These are phyloP conservation scores for Globisporangium irregulare DNA, from an alignment of 352 stramenopile genomes.

Conservation along the genomic window DNA sequence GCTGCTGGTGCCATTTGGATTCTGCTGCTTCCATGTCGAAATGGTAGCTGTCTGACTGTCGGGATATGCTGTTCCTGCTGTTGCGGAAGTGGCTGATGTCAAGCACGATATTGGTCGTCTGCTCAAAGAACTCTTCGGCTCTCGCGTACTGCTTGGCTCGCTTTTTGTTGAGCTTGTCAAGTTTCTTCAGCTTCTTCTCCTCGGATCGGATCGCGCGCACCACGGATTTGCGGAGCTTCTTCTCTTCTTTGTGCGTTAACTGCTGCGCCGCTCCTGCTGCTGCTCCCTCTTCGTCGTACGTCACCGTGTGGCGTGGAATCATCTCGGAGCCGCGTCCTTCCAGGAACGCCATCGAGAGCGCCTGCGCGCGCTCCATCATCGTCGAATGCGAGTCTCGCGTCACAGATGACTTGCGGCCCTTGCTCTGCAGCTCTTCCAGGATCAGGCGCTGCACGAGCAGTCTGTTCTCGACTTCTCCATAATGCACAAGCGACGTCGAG, in stretches of 20 bases:
- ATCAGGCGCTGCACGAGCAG: constrained; percentile 16
- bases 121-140: constrained; percentile 20
- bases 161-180: constrained; percentile 25
- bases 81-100: not conserved
- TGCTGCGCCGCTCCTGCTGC: not conserved
- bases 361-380: constrained; percentile 15
- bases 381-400: constrained; percentile 3
- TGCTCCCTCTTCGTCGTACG: not conserved
- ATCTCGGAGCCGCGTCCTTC: constrained; percentile 14
- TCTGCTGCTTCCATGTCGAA: constrained; percentile 12
- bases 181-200: constrained; percentile 32
- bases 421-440: constrained; percentile 15
- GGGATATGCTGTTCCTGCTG: constrained; percentile 8
- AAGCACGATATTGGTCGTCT: not conserved
- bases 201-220: constrained; percentile 26
- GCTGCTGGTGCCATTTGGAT: constrained; percentile 7
- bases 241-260: constrained; percentile 25
- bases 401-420: not conserved
- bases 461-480: constrained; percentile 5
- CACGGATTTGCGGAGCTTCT: constrained; percentile 33
- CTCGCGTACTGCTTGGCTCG: constrained; percentile 14
- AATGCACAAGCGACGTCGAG: not conserved
- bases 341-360: constrained; percentile 13
- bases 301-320: not conserved
- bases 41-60: constrained; percentile 13